Base-by-base conservation (phyloP, 192 early-diverging fungal species). In the Backusella parvicylindrica region DNA sequence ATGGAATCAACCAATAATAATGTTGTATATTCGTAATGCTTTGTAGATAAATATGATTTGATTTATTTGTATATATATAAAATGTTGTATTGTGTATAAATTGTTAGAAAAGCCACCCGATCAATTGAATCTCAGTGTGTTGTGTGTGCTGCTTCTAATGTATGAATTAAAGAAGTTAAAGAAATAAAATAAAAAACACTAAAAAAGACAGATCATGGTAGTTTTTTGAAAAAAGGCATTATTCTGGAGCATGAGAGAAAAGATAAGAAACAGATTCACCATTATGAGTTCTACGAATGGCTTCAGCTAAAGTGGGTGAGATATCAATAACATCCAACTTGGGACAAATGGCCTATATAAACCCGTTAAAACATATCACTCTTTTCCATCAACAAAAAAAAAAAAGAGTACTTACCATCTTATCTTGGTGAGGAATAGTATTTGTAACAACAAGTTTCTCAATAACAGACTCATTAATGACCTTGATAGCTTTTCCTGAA, bases 401-500 rank as follows among this genome's bases (percentile, higher is more conserved):
- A 37, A 9, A 38, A 38, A 9, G 32, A 40, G 8, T 26, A 68
- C 23, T 77, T 78, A 84, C 87, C 81, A 90, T 92, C 81, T 94
- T 94, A 66, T 92, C 91, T 37, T 90, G 91, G 50, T 93, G 91
- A 33, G 93, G 93, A 68, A 94, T 91, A 23, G 93, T 92, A 83
- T 94, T 94, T 75, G 93, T 92, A 26, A 94, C 92, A 12, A 94
- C 92, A 18, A 94, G 83, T 43, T 89, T 90, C 71, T 91, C 89
- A 70, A 94, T 86, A 47, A 86, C 79, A 77, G 89, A 90, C 72
- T 92, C 88, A 78, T 92, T 93, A 70, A 94, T 93, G 32, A 94
- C 92, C 64, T 96, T 89, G 36, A 97, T 92, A 3, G 97, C 97
- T 76, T 96, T 94, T 35, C 97, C 96, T 43, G 91, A 94, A 56